Evolutionary conservation across 2,329 filamentous ascomycete species (phyloP), one percentile per base, ranked within the genome.

Genomic region (Microsporum ferrugineum): DNA sequence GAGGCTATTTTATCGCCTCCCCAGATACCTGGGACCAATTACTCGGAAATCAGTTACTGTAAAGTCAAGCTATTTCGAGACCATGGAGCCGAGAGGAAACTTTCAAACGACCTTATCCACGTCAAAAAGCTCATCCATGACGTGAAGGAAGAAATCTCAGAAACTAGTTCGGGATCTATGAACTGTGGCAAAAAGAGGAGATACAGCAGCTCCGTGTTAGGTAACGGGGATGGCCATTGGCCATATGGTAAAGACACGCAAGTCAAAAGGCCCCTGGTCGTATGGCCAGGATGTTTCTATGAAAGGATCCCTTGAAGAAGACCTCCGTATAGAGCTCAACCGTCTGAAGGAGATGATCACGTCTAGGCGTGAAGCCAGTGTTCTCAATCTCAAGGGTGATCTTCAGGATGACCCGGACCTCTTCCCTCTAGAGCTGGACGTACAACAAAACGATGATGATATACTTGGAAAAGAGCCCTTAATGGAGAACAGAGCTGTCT

Each of bases 81-180:
- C 70, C 94, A 97, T 68, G 92, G 92, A 27, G 94, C 94, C 0
- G 92, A 97, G 74, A 85, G 92, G 58, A 97, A 97, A 72, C 81
- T 97, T 0, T 91, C 91, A 14, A 97, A 97, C 70, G 92, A 97
- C 67, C 83, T 96, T 6, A 88, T 89, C 0, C 92, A 97, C 68
- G 89, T 97, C 65, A 95, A 95, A 74, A 97, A 96, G 76, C 89
- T 88, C 0, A 96, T 97, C 67, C 91, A 96, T 70, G 96, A 96
- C 75, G 78, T 96, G 56, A 95, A 95, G 73, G 91, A 96, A 71
- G 91, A 96, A 70, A 94, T 96, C 63, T 80, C 87, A 0, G 91
- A 96, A 69, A 79, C 81, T 27, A 83, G 85, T 68, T 78, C 82
- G 60, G 83, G 83, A 23, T 79, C 82, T 71, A 80, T 49, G 8